A percentile compares a stretch with the other conserved stretches of the same genome.
Evolutionary conservation across 1,139 yeast species (phyloP).

Genomic region (Torulaspora globosa): DNA sequence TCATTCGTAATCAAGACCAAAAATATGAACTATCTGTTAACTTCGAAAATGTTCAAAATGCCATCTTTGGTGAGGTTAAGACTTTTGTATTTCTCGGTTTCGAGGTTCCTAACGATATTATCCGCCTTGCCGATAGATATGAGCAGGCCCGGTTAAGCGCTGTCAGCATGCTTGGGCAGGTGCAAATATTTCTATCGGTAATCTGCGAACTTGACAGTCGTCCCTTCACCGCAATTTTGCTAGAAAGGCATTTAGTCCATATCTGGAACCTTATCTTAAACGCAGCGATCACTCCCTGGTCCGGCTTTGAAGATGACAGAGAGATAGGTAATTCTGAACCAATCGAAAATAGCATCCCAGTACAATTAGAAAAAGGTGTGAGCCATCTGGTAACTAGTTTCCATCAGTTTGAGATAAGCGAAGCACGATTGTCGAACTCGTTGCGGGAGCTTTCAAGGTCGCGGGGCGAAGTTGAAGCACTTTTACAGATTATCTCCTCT

Average conservation of each 20-base stretch:
- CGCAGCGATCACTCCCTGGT: constrained; percentile 6
- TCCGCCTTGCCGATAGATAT: constrained; percentile 44
- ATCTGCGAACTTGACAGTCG: constrained; percentile 10
- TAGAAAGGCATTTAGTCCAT: constrained; percentile 5
- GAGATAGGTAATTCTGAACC: background rate
- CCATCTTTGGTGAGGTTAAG: constrained; percentile 51
- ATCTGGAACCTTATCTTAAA: constrained; percentile 11
- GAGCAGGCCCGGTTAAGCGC: constrained; percentile 58
- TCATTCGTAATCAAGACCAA: constrained; percentile 28
- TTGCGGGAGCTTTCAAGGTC: background rate
- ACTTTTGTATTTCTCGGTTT: constrained; percentile 52
- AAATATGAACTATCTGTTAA: constrained; percentile 42
- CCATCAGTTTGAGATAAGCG: constrained; percentile 9
- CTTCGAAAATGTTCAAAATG: constrained; percentile 48
- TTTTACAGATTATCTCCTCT: background rate
- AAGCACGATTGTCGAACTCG: constrained; percentile 3
- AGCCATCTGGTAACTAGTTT: constrained; percentile 7
- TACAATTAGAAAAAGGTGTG: constrained; percentile 11
- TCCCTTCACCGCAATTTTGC: constrained; percentile 9
- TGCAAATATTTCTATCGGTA: constrained; percentile 35
- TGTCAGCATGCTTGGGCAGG: constrained; percentile 49
- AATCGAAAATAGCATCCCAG: background rate
- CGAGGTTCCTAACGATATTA: constrained; percentile 53
- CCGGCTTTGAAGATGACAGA: background rate
- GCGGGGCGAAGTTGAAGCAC: background rate